A percentile compares a stretch with the other conserved stretches of the same genome.
Evolutionary conservation across 352 stramenopile genomes (phyloP).

Genomic region (Pythium chondricola): DNA sequence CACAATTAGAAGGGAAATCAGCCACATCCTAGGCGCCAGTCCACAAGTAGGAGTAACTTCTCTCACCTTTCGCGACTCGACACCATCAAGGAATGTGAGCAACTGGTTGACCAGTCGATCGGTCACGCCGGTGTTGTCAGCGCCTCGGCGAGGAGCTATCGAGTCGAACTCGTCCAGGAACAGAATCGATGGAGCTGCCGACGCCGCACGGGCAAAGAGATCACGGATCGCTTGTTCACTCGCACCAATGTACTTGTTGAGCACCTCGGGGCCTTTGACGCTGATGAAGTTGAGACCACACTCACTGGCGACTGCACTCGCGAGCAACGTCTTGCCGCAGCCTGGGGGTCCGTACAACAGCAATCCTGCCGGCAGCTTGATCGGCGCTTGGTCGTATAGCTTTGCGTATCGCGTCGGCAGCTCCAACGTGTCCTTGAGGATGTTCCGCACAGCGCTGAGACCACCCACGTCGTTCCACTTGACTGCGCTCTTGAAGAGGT

Average conservation of each 20-base stretch:
- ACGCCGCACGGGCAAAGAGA: slow-evolving; percentile 71
- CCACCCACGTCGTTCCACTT: slow-evolving; percentile 87
- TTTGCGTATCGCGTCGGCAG: slow-evolving; percentile 74
- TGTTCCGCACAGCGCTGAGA: slow-evolving; percentile 66
- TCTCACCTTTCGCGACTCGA: slow-evolving; percentile 85
- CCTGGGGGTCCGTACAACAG: slow-evolving; percentile 88
- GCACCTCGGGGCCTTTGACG: slow-evolving; percentile 86
- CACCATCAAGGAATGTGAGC: slow-evolving; percentile 96
- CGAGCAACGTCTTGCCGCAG: slow-evolving; percentile 87
- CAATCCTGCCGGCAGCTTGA: slow-evolving; percentile 81
- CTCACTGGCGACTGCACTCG: slow-evolving; percentile 83
- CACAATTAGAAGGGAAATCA: no score
- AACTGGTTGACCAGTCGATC: slow-evolving; percentile 98
- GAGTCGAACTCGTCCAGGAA: slow-evolving; percentile 94
- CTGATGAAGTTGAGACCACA: slow-evolving; percentile 88
- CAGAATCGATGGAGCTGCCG: slow-evolving; percentile 70
- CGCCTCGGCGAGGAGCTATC: slow-evolving; percentile 90
- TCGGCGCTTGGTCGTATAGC: slow-evolving; percentile 74
- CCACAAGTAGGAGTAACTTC: no score
- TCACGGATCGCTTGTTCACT: slow-evolving; percentile 88
- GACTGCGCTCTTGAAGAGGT: slow-evolving; percentile 83
- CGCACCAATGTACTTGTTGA: slow-evolving; percentile 90
- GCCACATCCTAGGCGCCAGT: no score
- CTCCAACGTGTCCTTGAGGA: slow-evolving; percentile 87
- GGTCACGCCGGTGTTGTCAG: slow-evolving; percentile 93